A percentile compares a stretch with the other conserved stretches of the same genome.
phyloP scores from a whole-genome alignment of 352 stramenopile species.

The Globisporangium viniferum region DNA sequence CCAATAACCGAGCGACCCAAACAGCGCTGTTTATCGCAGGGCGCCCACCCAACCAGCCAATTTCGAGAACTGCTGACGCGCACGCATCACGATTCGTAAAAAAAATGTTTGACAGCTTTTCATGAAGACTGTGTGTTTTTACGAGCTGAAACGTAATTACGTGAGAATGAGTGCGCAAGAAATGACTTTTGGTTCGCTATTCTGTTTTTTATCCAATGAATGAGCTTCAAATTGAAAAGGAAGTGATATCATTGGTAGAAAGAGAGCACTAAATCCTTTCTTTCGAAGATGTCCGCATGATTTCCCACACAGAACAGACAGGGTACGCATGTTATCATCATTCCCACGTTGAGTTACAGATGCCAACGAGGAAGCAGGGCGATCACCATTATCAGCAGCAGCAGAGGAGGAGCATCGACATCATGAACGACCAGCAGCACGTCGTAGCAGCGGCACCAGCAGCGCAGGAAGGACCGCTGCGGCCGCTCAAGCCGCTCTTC shows the following conservation, averaged over 20 bases:
- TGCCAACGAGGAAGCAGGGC: neutral
- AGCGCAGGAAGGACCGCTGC: neutral
- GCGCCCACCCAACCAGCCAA: conserved; percentile 1
- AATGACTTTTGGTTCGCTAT: neutral
- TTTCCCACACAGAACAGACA: neutral
- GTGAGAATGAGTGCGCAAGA: neutral
- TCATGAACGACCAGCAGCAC: neutral
- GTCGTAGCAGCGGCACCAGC: neutral
- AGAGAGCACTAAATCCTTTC: neutral
- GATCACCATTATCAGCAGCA: neutral
- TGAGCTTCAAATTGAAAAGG: neutral
- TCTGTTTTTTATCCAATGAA: neutral
- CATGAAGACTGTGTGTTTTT: neutral
- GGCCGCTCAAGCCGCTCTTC: conserved; percentile 2
- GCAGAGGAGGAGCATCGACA: neutral
- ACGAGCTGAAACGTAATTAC: neutral
- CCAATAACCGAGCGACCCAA: neutral
- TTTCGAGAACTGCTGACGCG: neutral
- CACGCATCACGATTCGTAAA: neutral
- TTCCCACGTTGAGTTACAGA: neutral
- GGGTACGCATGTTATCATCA: neutral
- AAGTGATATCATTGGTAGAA: neutral
- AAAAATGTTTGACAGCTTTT: neutral
- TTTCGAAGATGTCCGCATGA: neutral
- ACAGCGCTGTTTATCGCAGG: neutral